phyloP scores from a whole-genome alignment of 345 rosid species.

The Corchorus capsularis region DNA sequence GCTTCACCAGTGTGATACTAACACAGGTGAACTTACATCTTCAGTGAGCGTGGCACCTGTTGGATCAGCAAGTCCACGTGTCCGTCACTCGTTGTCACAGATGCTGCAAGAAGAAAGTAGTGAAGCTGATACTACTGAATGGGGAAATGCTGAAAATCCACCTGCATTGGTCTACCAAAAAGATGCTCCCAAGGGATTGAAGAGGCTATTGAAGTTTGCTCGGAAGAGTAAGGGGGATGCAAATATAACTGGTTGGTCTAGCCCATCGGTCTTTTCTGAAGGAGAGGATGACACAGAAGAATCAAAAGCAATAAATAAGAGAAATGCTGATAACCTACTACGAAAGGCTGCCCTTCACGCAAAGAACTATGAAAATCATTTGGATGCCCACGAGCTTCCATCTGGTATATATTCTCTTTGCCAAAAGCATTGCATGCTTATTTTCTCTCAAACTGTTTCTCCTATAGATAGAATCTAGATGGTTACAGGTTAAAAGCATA shows the following conservation, averaged over 20 bases:
- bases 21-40: conserved; percentile 34
- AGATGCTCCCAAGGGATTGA: conserved; percentile 69
- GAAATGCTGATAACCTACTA: conserved; percentile 46
- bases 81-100: conserved; percentile 72
- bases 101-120: conserved; percentile 76
- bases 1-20: conserved; percentile 29
- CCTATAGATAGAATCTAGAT: not conserved
- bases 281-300: conserved; percentile 68
- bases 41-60: conserved; percentile 31
- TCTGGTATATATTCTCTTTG: conserved; percentile 38
- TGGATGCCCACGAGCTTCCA: conserved; percentile 36
- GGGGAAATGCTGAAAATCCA: conserved; percentile 74
- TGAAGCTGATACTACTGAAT: conserved; percentile 56
- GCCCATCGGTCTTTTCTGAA: conserved; percentile 66
- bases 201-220: conserved; percentile 69
- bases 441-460: conserved; percentile 11
- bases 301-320: conserved; percentile 45
- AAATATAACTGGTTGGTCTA: conserved; percentile 57
- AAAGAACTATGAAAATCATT: conserved; percentile 36
- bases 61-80: conserved; percentile 49
- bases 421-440: not conserved
- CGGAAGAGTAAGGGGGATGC: conserved; percentile 70
- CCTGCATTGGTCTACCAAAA: conserved; percentile 54
- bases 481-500: not conserved
- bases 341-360: conserved; percentile 52